Evolutionary conservation across 1,139 yeast genomes (phyloP), one percentile per base, ranked within the genome.

Genomic region (Kodamaea suecica): DNA sequence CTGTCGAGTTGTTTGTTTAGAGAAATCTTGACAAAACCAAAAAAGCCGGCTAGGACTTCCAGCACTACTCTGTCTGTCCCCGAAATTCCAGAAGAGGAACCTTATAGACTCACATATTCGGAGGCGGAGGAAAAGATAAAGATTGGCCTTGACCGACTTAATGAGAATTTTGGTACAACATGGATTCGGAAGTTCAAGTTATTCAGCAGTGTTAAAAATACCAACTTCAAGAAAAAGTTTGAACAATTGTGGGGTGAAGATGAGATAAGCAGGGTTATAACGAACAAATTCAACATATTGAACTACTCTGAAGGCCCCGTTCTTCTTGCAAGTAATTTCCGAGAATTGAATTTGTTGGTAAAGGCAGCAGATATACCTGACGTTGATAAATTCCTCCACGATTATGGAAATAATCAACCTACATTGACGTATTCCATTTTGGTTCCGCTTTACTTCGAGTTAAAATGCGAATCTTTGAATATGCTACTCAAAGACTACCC

Each of bases 121-220:
- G 61, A 62, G 32, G 67, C 66, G 0, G 50, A 54, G 10, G 43
- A 41, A 4, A 47, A 56, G 15, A 61, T 75, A 4, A 53, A 52
- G 5, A 37, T 50, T 4, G 78, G 79, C 0, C 53, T 48, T 31
- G 57, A 61, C 5, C 47, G 54, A 13, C 59, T 73, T 14, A 58
- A 68, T 29, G 42, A 48, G 34, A 76, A 83, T 41, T 62, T 84
- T 26, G 75, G 92, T 0, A 67, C 66, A 14, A 76, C 94, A 0
- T 90, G 97, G 97, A 71, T 84, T 19, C 43, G 49, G 31, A 66
- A 63, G 39, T 66, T 43, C 44, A 52, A 46, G 25, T 38, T 48
- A 12, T 67, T 61, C 47, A 50, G 56, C 14, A 29, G 43, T 2
- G 48, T 49, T 7, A 61, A 65, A 40, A 41, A 48, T 11, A 39